phyloP scores from a whole-genome alignment of 208 protist genomes.

The Leishmania gerbilli region DNA sequence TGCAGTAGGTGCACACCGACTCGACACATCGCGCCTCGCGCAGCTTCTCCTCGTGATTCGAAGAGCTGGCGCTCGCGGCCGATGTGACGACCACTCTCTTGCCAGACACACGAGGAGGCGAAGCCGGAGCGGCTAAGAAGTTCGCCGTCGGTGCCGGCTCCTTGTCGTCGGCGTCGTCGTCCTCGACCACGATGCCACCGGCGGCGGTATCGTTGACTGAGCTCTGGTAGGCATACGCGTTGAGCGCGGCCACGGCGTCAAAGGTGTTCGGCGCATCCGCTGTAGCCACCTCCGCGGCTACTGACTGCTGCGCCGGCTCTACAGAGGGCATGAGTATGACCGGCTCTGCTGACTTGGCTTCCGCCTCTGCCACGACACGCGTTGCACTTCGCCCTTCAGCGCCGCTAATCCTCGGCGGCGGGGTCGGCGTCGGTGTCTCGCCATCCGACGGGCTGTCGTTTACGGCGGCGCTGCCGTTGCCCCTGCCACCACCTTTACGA shows the following conservation, averaged over 20 bases:
- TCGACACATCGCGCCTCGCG: conserved; percentile 31
- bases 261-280: neutral
- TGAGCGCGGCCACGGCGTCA: conserved; percentile 30
- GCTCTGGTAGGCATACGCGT: conserved; percentile 31
- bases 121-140: neutral
- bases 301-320: neutral
- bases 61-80: conserved; percentile 12
- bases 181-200: neutral
- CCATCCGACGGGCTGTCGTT: neutral
- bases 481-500: neutral
- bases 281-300: neutral
- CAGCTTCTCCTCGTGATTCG: conserved; percentile 6
- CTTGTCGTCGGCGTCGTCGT: neutral
- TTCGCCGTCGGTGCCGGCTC: neutral
- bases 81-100: conserved; percentile 27
- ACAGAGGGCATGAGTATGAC: neutral
- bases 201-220: neutral
- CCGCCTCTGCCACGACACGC: neutral
- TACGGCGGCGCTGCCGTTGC: neutral
- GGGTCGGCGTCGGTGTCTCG: neutral
- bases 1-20: conserved; percentile 21
- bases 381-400: neutral
- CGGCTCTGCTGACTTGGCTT: neutral
- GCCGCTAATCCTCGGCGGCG: neutral
- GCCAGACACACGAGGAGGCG: neutral